Evolutionary conservation across 371 early-diverging fungal genomes (phyloP), one percentile per base, ranked within the genome.

Genomic region (Nematocida sp.): DNA sequence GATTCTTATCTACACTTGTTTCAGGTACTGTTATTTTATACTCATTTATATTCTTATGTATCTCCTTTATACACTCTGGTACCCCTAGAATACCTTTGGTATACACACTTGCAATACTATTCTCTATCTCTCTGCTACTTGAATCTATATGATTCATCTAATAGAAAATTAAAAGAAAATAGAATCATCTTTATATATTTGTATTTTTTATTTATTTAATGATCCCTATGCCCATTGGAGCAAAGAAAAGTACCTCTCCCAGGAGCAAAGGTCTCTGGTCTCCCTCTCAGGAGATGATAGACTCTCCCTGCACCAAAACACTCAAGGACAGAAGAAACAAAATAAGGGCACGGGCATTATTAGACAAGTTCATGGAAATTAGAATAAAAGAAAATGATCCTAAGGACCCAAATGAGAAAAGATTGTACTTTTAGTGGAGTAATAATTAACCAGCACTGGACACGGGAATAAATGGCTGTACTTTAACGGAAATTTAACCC

Each of bases 291-390:
- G 54, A 66, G 13, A 23, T 55, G 32, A 53, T 66, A 7, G 67
- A 66, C 45, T 66, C 67, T 3, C 67, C 67, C 0, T 66, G 67
- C 57, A 66, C 55, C 7, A 66, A 66, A 40, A 29, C 47, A 11
- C 54, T 66, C 17, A 66, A 66, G 40, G 34, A 55, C 53, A 32
- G 67, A 66, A 5, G 32, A 49, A 66, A 40, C 43, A 7, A 38
- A 25, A 66, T 66, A 23, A 9, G 45, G 5, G 67, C 67, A 11
- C 21, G 67, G 23, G 67, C 67, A 19, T 27, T 66, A 21, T 57
- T 66, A 13, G 54, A 66, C 46, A 66, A 66, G 32, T 66, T 66
- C 40, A 53, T 66, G 9, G 67, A 66, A 55, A 66, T 66, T 55
- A 40, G 52, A 21, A 7, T 74, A 48, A 74, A 32, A 32, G 62